Evolutionary conservation across 2,329 filamentous ascomycete species (phyloP).

Genomic region (Aschersonia sp.): DNA sequence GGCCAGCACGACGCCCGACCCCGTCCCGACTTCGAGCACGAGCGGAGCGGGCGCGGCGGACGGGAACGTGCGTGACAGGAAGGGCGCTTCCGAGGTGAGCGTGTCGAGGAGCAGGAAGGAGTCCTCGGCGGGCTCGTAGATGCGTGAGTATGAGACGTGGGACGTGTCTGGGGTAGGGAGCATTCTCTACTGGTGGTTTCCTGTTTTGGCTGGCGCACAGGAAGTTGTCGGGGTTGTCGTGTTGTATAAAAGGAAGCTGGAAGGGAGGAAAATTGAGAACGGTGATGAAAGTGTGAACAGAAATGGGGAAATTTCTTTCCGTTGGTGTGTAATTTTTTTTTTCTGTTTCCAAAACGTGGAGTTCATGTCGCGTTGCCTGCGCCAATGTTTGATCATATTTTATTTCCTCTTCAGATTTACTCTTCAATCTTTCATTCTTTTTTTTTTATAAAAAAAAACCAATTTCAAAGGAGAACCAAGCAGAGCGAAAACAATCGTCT

Average conservation of each 20-base stretch:
- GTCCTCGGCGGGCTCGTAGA: conserved; percentile 94
- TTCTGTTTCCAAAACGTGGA: too few species aligned
- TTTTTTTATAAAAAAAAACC: too few species aligned
- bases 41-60: conserved; percentile 33
- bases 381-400: too few species aligned
- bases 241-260: neutral
- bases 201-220: too few species aligned
- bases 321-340: too few species aligned
- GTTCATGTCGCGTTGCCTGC: too few species aligned
- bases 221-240: too few species aligned
- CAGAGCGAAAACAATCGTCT: too few species aligned
- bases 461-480: too few species aligned
- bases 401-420: too few species aligned
- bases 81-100: conserved; percentile 51
- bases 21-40: conserved; percentile 75
- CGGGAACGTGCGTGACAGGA: conserved; percentile 50
- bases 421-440: too few species aligned
- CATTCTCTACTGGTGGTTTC: conserved; percentile 34
- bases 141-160: conserved; percentile 73
- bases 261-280: neutral
- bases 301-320: neutral
- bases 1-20: conserved; percentile 85
- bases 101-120: conserved; percentile 91
- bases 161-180: conserved; percentile 87
- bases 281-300: neutral